Percentiles rank a stretch among this genome's conserved stretches.
Evolutionary conservation across 768 basidiomycete species (phyloP).

Genomic region (Pisolithus tinctorius): DNA sequence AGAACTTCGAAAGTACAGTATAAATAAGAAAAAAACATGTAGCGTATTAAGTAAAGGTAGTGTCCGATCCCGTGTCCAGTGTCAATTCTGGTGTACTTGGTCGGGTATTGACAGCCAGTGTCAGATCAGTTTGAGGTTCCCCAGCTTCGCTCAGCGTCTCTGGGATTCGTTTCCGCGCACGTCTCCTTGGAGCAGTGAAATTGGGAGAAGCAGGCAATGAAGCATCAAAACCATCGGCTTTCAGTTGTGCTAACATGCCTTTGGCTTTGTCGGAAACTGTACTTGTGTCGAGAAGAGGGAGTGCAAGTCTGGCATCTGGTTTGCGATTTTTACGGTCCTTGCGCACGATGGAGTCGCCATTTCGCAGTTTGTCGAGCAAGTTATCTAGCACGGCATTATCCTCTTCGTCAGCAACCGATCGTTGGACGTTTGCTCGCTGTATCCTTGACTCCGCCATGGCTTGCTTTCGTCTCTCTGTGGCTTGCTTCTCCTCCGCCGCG

Average conservation of each 20-base stretch:
- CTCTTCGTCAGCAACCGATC: conserved; percentile 44
- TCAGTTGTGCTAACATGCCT: conserved; percentile 68
- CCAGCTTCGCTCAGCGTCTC: conserved; percentile 32
- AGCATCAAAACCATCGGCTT: conserved; percentile 58
- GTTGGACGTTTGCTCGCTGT: conserved; percentile 43
- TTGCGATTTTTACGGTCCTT: conserved; percentile 45
- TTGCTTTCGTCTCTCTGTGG: conserved; percentile 62
- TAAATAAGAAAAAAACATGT: conserved; percentile 23
- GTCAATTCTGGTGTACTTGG: conserved; percentile 23
- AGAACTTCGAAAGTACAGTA: conserved; percentile 25
- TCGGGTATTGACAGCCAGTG: conserved; percentile 20
- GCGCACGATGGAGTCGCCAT: conserved; percentile 58
- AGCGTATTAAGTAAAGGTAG: conserved; percentile 7
- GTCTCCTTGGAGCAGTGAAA: conserved; percentile 24
- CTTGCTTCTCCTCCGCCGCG: conserved; percentile 61
- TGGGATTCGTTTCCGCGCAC: conserved; percentile 21
- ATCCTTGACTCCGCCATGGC: conserved; percentile 57
- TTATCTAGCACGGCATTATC: conserved; percentile 59
- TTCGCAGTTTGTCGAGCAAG: conserved; percentile 63
- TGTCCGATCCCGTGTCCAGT: conserved; percentile 22
- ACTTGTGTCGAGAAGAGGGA: conserved; percentile 12
- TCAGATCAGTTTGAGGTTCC: conserved; percentile 21
- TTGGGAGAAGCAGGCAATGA: conserved; percentile 46
- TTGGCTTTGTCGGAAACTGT: conserved; percentile 44
- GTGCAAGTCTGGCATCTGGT: conserved; percentile 25